Conservation (phyloP, 768 basidiomycete genomes). For the Rhodotorula kratochvilovae region DNA sequence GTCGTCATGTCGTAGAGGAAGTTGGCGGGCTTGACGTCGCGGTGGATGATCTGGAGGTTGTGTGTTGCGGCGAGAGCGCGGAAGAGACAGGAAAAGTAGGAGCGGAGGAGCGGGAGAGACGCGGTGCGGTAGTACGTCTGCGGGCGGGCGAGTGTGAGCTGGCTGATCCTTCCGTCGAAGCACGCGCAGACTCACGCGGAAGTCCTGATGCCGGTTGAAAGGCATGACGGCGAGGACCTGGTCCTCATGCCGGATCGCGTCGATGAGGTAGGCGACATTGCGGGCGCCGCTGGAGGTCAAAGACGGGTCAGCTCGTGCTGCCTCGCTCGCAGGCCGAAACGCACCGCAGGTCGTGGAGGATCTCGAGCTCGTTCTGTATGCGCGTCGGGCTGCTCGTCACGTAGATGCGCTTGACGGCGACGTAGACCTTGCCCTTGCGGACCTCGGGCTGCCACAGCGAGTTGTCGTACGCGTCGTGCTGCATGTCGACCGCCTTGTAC, state of each 20-base stretch:
- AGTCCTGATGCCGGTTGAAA: constrained; percentile 85
- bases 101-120: constrained; percentile 69
- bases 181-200: constrained; percentile 57
- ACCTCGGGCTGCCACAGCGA: constrained; percentile 52
- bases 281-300: constrained; percentile 60
- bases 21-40: constrained; percentile 97
- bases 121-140: constrained; percentile 70
- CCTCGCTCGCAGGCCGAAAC: constrained; percentile 40
- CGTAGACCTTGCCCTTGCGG: constrained; percentile 55
- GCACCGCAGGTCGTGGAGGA: constrained; percentile 65
- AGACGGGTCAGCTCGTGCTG: neutral
- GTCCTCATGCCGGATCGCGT: constrained; percentile 82
- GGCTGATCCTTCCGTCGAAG: neutral
- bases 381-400: constrained; percentile 90
- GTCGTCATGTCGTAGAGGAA: constrained; percentile 85
- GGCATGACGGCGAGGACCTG: constrained; percentile 94
- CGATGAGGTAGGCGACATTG: constrained; percentile 87
- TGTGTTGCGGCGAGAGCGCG: constrained; percentile 86
- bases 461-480: constrained; percentile 56
- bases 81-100: constrained; percentile 86
- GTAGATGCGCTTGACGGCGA: constrained; percentile 94
- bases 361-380: constrained; percentile 85
- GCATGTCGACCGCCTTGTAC: constrained; percentile 90
- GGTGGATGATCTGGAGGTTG: constrained; percentile 78
- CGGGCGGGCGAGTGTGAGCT: neutral